Evolutionary conservation across 2,329 filamentous ascomycete species (phyloP).

Genomic region (Xylaria sp.): DNA sequence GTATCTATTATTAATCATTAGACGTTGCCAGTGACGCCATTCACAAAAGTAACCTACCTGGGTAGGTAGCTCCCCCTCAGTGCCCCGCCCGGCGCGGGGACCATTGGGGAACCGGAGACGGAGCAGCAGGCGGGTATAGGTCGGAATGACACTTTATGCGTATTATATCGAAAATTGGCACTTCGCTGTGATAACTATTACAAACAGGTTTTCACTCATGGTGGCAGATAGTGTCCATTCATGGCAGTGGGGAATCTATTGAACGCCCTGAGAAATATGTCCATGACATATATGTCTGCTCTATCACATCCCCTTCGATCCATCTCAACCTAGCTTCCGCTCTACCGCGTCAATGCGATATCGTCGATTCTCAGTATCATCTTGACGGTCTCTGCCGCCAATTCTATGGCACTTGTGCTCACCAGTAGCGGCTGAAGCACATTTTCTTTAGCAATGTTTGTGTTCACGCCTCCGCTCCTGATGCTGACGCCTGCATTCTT

Average conservation of each 20-base stretch:
- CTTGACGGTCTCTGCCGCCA: constrained; percentile 98
- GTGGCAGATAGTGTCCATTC: neutral
- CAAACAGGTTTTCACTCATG: neutral
- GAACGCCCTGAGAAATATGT: constrained; percentile 25
- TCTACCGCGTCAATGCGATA: constrained; percentile 70
- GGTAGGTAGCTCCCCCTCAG: constrained; percentile 29
- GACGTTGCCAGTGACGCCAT: constrained; percentile 33
- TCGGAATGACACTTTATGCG: constrained; percentile 1
- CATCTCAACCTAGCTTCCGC: constrained; percentile 26
- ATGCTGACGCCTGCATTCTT: constrained; percentile 97
- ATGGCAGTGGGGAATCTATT: constrained; percentile 32
- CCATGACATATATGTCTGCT: constrained; percentile 27
- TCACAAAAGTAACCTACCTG: constrained; percentile 2
- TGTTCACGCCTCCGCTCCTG: constrained; percentile 95
- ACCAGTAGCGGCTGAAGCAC: constrained; percentile 95
- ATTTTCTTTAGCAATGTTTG: constrained; percentile 96
- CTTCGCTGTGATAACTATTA: neutral
- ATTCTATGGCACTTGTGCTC: constrained; percentile 95
- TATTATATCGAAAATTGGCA: neutral
- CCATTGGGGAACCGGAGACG: constrained; percentile 1
- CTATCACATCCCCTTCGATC: constrained; percentile 37
- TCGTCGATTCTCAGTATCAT: constrained; percentile 80
- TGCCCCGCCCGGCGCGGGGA: constrained; percentile 30
- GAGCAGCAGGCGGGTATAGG: neutral
- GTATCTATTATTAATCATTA: constrained; percentile 31